Base-by-base conservation (phyloP, 2,329 filamentous ascomycete species). In the Microsporum ferrugineum region DNA sequence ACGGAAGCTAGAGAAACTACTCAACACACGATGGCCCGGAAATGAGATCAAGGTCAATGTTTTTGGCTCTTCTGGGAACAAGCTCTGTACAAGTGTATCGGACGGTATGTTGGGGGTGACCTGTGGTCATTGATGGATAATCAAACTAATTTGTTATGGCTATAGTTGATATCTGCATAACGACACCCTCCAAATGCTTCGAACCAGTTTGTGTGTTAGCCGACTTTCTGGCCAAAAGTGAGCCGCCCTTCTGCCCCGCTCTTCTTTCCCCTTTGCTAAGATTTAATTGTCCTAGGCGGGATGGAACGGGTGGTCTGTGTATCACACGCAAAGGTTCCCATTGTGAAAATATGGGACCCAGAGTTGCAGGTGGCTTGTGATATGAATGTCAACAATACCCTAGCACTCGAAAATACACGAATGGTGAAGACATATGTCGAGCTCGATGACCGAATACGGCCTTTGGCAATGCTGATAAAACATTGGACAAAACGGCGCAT, bases 401-500 rank as follows among this genome's bases (percentile, higher is more conserved):
- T 95, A 59, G 94, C 94, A 2, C 79, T 99, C 63, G 91, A 97
- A 73, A 99, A 99, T 70, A 99, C 94, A 12, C 85, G 91, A 58
- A 95, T 99, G 91, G 94, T 99, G 68, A 89, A 91, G 71, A 96
- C 91, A 0, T 99, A 99, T 75, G 90, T 99, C 63, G 86, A 95
- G 70, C 87, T 95, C 61, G 94, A 99, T 73, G 85, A 91, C 43
- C 86, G 94, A 63, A 90, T 99, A 61, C 85, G 94, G 49, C 91
- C 89, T 51, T 78, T 99, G 67, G 92, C 94, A 14, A 97, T 99
- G 90, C 88, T 95, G 63, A 84, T 99, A 76, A 99, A 99, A 74
- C 84, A 97, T 77, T 99, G 94, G 94, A 96, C 94, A 61, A 89
- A 94, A 75, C 84, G 84, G 73, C 86, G 94, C 72, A 87, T 96